Conservation (phyloP, 495 filamentous ascomycete genomes). For the Hypoxylon cercidicola region DNA sequence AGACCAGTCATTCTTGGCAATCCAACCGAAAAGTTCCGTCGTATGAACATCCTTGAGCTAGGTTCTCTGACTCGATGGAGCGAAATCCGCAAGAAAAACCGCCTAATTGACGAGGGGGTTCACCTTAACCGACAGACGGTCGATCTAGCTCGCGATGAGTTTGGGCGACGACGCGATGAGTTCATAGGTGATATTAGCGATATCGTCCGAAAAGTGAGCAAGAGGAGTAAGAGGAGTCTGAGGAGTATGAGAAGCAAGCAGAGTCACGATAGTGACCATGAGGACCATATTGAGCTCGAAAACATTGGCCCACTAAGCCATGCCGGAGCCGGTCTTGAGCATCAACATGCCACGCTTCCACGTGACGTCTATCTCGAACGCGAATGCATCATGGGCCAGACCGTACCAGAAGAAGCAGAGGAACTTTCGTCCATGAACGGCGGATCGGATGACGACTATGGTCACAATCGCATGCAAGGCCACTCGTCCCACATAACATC, state of each 20-base stretch:
- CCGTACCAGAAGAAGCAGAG: constrained; percentile 40
- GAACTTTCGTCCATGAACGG: constrained; percentile 22
- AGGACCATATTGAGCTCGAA: constrained; percentile 29
- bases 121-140: constrained; percentile 54
- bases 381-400: constrained; percentile 49
- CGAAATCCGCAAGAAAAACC: constrained; percentile 75
- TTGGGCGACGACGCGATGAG: constrained; percentile 45
- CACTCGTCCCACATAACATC: constrained; percentile 41
- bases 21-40: constrained; percentile 69
- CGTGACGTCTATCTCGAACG: constrained; percentile 38
- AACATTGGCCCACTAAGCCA: constrained; percentile 39
- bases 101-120: constrained; percentile 59
- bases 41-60: constrained; percentile 74
- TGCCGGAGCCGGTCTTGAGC: constrained; percentile 32
- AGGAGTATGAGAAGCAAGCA: constrained; percentile 45
- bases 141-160: constrained; percentile 48
- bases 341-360: constrained; percentile 31
- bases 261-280: constrained; percentile 42
- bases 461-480: constrained; percentile 22
- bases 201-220: constrained; percentile 51
- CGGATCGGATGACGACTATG: constrained; percentile 27
- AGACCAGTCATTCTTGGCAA: constrained; percentile 74
- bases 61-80: constrained; percentile 72
- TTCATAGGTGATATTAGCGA: constrained; percentile 45
- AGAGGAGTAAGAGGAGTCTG: constrained; percentile 45